Evolutionary conservation across 768 basidiomycete species (phyloP).

Genomic region (Gymnopilus junonius): DNA sequence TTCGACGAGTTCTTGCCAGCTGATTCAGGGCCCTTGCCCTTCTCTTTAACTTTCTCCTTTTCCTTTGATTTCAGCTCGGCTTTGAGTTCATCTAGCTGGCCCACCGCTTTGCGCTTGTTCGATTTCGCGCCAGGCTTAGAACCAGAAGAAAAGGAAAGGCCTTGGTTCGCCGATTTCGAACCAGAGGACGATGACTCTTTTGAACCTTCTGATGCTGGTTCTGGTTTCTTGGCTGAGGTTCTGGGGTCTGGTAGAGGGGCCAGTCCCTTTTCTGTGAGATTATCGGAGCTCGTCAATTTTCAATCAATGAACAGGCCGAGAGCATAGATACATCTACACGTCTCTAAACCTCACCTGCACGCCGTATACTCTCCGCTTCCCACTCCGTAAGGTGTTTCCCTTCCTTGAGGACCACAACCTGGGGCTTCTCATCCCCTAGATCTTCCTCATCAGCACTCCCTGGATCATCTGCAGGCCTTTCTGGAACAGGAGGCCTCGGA

Average conservation of each 20-base stretch:
- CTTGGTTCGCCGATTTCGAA: conserved; percentile 23
- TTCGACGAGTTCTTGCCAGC: conserved; percentile 38
- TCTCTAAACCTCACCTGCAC: conserved; percentile 56
- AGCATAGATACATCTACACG: not conserved
- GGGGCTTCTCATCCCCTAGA: conserved; percentile 78
- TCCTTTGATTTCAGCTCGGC: conserved; percentile 24
- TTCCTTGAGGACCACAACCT: conserved; percentile 85
- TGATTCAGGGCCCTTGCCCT: not conserved
- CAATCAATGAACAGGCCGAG: not conserved
- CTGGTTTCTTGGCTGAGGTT: conserved; percentile 16
- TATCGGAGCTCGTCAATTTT: conserved; percentile 3
- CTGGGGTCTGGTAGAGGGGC: conserved; percentile 50
- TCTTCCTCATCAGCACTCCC: conserved; percentile 74
- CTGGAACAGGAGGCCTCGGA: conserved; percentile 65
- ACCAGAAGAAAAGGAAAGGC: conserved; percentile 52
- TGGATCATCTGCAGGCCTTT: conserved; percentile 67
- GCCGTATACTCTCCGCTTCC: conserved; percentile 78
- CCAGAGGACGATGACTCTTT: conserved; percentile 23
- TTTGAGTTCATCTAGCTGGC: conserved; percentile 35
- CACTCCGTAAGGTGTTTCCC: conserved; percentile 84
- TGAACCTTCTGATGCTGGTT: conserved; percentile 26
- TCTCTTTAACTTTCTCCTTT: conserved; percentile 19
- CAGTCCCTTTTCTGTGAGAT: conserved; percentile 60
- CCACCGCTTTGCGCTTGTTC: conserved; percentile 46
- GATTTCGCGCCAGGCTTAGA: conserved; percentile 33